These are phyloP conservation scores for Boletus sensibilis DNA, from an alignment of 768 basidiomycete genomes.

Conservation along the genomic window DNA sequence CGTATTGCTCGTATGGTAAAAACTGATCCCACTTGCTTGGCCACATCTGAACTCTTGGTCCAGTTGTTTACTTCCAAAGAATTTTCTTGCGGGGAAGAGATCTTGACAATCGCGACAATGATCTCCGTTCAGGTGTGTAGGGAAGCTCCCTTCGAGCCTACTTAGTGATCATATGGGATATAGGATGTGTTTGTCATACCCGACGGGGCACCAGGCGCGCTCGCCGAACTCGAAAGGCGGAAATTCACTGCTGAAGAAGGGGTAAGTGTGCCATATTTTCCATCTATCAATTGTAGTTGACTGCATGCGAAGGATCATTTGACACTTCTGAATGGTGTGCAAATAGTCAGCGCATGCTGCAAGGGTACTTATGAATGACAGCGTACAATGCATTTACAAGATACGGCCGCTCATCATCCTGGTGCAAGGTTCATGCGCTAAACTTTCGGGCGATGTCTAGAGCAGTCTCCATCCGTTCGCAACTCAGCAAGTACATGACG, in stretches of 20 bases:
- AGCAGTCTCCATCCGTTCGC: conserved; percentile 91
- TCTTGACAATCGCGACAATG: conserved; percentile 95
- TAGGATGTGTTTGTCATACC: conserved; percentile 91
- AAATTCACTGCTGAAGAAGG: conserved; percentile 99
- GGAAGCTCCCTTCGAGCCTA: background rate
- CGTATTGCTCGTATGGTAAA: conserved; percentile 91
- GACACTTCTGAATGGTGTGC: conserved; percentile 83
- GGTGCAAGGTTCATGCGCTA: conserved; percentile 91
- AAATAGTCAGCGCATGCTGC: background rate
- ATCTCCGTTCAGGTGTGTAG: conserved; percentile 76
- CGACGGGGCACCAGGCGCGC: conserved; percentile 78
- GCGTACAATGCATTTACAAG: conserved; percentile 91
- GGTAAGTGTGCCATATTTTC: conserved; percentile 43
- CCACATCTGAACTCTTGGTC: background rate
- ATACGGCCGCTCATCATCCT: conserved; percentile 80
- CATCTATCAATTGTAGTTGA: background rate
- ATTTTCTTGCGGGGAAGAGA: conserved; percentile 90
- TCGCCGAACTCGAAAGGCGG: conserved; percentile 88
- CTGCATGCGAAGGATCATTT: conserved; percentile 74
- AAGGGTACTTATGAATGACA: conserved; percentile 33
- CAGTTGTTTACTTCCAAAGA: conserved; percentile 87
- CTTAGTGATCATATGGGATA: background rate
- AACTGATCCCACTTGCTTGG: conserved; percentile 2
- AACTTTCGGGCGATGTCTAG: conserved; percentile 94
- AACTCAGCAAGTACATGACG: conserved; percentile 92